A percentile compares a stretch with the other conserved stretches of the same genome.
phyloP scores from a whole-genome alignment of 768 basidiomycete species.

The Mrakia hoshinonis region DNA sequence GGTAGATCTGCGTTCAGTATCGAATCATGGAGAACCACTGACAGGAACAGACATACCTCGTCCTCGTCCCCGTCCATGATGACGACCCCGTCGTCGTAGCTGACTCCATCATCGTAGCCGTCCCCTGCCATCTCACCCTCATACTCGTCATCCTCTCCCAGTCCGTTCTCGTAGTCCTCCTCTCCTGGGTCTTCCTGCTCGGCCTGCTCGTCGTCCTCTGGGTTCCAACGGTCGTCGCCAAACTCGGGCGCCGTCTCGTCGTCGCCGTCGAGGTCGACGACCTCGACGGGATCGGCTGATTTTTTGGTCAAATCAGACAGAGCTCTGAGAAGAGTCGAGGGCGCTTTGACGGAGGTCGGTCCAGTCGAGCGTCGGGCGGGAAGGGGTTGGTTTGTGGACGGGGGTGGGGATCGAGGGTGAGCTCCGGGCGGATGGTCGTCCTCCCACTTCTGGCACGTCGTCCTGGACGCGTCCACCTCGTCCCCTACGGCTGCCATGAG shows the following conservation, averaged over 20 bases:
- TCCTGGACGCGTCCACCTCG: not conserved
- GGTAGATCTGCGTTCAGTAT: slow-evolving; percentile 37
- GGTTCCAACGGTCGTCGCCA: slow-evolving; percentile 53
- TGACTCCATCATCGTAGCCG: slow-evolving; percentile 32
- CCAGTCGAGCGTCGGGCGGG: not conserved
- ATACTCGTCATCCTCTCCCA: slow-evolving; percentile 21
- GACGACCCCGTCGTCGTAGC: slow-evolving; percentile 34
- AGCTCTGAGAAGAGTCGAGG: not conserved
- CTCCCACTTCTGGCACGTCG: slow-evolving; percentile 10
- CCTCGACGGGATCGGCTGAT: not conserved
- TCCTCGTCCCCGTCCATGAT: slow-evolving; percentile 34
- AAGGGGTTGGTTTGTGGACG: not conserved
- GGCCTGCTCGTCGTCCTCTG: slow-evolving; percentile 38
- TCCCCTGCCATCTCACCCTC: slow-evolving; percentile 36
- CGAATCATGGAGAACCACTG: not conserved
- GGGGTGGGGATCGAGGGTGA: not conserved
- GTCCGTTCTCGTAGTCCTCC: slow-evolving; percentile 34
- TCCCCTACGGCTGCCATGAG: not conserved
- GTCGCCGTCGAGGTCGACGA: slow-evolving; percentile 13
- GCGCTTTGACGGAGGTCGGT: not conserved
- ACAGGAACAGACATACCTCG: slow-evolving; percentile 23
- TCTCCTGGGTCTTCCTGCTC: slow-evolving; percentile 34
- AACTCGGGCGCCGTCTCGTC: slow-evolving; percentile 3
- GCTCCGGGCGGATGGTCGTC: not conserved
- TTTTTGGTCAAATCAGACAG: not conserved